Percentiles rank a stretch among this genome's conserved stretches.
Conservation (phyloP, 768 basidiomycete species). For the Panaeolus papilionaceus region DNA sequence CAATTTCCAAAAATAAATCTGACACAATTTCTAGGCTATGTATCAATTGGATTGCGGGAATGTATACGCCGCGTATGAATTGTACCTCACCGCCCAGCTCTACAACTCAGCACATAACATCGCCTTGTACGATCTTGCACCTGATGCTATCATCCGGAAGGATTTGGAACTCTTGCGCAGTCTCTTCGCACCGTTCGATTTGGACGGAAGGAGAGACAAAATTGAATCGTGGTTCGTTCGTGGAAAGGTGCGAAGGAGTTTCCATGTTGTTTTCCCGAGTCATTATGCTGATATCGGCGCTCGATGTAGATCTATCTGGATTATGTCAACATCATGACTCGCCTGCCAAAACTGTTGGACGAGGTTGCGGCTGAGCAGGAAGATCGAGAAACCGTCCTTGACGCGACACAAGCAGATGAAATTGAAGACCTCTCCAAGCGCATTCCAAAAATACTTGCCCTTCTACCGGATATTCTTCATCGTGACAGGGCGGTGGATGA, state of each 20-base stretch:
- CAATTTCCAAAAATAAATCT: background rate
- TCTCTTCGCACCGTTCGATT: conserved; percentile 71
- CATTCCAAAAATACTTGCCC: conserved; percentile 68
- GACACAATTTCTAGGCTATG: conserved; percentile 56
- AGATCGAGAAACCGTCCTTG: conserved; percentile 42
- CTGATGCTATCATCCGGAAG: conserved; percentile 80
- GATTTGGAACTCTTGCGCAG: conserved; percentile 67
- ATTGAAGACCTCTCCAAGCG: conserved; percentile 65
- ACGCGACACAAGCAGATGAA: conserved; percentile 54
- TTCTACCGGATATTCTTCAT: conserved; percentile 70
- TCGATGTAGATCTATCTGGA: conserved; percentile 67
- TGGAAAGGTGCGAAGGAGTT: conserved; percentile 69
- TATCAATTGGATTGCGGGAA: conserved; percentile 65
- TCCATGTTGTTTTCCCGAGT: background rate
- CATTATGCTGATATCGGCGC: background rate
- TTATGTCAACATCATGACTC: conserved; percentile 68
- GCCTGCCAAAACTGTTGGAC: conserved; percentile 60
- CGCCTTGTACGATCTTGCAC: conserved; percentile 85
- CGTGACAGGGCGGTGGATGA: conserved; percentile 56
- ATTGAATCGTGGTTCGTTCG: conserved; percentile 82
- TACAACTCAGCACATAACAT: conserved; percentile 82
- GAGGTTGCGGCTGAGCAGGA: conserved; percentile 44
- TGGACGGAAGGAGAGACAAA: conserved; percentile 45
- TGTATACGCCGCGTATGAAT: conserved; percentile 76
- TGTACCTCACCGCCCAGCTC: conserved; percentile 72